Percentiles rank a stretch among this genome's conserved stretches.
Evolutionary conservation across 495 filamentous ascomycete species (phyloP).

Genomic region (Chaetomium tenue): DNA sequence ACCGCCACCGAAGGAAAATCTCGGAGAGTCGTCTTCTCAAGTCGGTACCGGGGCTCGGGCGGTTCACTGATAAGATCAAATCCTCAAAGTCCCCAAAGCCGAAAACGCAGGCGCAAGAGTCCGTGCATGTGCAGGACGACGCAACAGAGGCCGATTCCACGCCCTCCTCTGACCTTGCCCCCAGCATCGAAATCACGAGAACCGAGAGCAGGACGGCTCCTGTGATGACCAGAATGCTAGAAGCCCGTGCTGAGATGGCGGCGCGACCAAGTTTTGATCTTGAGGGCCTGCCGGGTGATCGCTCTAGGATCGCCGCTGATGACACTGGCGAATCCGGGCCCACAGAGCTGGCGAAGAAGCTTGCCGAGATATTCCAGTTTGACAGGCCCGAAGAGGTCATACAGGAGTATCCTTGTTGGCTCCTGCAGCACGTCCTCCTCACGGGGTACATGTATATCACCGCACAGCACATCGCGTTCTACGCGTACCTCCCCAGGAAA

Average conservation of each 20-base stretch:
- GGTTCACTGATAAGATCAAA: conserved; percentile 41
- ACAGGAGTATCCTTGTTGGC: conserved; percentile 90
- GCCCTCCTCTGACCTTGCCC: conserved; percentile 21
- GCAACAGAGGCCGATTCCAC: background rate
- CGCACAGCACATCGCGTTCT: conserved; percentile 89
- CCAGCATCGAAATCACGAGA: conserved; percentile 35
- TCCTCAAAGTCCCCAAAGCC: conserved; percentile 38
- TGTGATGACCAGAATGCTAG: conserved; percentile 77
- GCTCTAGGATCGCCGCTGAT: conserved; percentile 30
- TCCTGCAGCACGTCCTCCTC: conserved; percentile 86
- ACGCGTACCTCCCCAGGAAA: conserved; percentile 92
- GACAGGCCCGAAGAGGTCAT: conserved; percentile 80
- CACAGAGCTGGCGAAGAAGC: conserved; percentile 59
- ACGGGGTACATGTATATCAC: conserved; percentile 98
- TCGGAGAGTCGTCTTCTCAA: conserved; percentile 62
- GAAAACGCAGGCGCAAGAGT: conserved; percentile 23
- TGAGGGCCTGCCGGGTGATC: conserved; percentile 40
- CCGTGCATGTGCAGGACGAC: conserved; percentile 23
- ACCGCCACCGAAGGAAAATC: conserved; percentile 54
- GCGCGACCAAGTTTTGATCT: conserved; percentile 54
- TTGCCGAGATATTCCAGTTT: conserved; percentile 90
- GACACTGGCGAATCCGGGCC: conserved; percentile 37
- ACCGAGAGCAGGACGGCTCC: conserved; percentile 55
- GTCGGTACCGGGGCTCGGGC: conserved; percentile 54
- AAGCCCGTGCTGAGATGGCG: conserved; percentile 69